Conservation (phyloP, 371 early-diverging fungal species). For the Umbelopsis sp. region DNA sequence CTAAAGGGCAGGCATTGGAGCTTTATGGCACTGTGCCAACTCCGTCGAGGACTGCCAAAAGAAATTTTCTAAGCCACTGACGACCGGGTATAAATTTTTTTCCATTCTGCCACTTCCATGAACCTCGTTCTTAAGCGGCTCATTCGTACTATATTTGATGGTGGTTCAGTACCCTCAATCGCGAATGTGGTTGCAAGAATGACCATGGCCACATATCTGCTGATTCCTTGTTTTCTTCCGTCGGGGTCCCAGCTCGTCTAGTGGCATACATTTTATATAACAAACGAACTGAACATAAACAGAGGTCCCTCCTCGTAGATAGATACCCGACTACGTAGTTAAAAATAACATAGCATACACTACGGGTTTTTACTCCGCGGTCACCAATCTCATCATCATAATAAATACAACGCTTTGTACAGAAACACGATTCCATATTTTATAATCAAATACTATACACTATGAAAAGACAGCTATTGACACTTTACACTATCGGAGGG, state of each 20-base stretch:
- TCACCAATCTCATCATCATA: not conserved
- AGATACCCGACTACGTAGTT: too few relatives aligned
- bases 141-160: conserved; percentile 14
- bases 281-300: not conserved
- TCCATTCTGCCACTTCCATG: not conserved
- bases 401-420: not conserved
- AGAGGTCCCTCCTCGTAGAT: too few relatives aligned
- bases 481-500: too few relatives aligned
- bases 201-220: conserved; percentile 12
- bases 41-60: not conserved
- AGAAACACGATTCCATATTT: not conserved
- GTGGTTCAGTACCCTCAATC: conserved; percentile 7
- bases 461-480: not conserved
- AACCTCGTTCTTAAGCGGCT: conserved; percentile 9
- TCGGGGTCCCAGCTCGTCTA: conserved; percentile 18
- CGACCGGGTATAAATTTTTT: not conserved
- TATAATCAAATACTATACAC: not conserved
- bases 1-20: not conserved
- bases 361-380: too few relatives aligned
- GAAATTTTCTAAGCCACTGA: not conserved
- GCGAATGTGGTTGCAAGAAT: conserved; percentile 10
- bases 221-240: conserved; percentile 15
- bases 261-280: conserved; percentile 6
- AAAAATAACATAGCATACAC: too few relatives aligned
- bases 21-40: too few relatives aligned